Base-by-base conservation (phyloP, 257 asterid species). In the Solanum virginianum region DNA sequence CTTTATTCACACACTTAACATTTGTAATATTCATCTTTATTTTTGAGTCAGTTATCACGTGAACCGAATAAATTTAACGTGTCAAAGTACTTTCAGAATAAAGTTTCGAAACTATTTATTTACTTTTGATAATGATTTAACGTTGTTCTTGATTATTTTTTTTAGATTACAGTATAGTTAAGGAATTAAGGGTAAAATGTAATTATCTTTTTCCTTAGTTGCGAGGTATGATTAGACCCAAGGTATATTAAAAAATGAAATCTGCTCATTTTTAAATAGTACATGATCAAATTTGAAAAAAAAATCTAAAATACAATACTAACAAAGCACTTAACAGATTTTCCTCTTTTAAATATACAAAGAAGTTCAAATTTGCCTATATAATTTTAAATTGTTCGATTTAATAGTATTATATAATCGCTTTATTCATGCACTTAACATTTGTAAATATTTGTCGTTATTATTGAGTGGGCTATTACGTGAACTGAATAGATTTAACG, bases 51-150 rank as follows among this genome's bases (percentile, higher is more conserved):
- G 5, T 5, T 36, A 10, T 17, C 17, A 0, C 1, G 12, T 36
- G 3, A 69, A 39, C 17, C 17, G 15, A 7, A 3, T 1, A 39
- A 0, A 1, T 3, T 2, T 16, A 4, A 14, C 0, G 10, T 32
- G 49, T 32, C 20, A 68, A 15, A 32, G 6, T 66, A 26, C 2
- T 26, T 63, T 17, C 3, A 29, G 7, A 7, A 32, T 1, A 32
- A 8, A 65, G 10, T 16, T 68, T 6, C 2, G 1, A 15, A 29
- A 6, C 5, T 12, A 26, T n/a, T 8, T 36, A n/a, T 55, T 7
- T 6, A 16, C 9, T 55, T 55, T 55, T 15, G 8, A 6, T 17
- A 15, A 55, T 55, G n/a, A 15, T 15, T 55, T 15, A 15, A 55
- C 5, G 15, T 66, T 66, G 10, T 24, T 26, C 39, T 24, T 24